Conservation (phyloP, 345 rosid genomes). For the Punica granatum region DNA sequence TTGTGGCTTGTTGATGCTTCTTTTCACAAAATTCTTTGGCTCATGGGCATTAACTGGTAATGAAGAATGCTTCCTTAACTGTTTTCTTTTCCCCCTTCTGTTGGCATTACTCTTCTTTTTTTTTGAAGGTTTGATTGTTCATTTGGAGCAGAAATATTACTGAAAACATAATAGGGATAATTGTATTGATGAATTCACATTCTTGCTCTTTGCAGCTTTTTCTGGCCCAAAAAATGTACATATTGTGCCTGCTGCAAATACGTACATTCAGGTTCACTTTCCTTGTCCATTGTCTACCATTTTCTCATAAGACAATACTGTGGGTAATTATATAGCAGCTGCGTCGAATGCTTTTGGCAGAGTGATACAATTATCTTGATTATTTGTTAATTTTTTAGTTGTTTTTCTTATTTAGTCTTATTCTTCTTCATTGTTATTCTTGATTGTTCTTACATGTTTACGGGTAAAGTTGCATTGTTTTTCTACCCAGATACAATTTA, state of each 20-base stretch:
- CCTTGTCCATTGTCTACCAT: neutral
- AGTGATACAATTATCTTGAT: no score
- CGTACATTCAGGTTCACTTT: conserved; percentile 68
- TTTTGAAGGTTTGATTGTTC: neutral
- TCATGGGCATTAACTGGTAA: conserved; percentile 75
- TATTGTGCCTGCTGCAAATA: conserved; percentile 75
- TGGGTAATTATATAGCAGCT: no score
- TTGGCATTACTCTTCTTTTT: neutral
- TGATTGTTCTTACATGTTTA: no score
- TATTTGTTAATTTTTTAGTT: neutral
- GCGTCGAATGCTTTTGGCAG: no score
- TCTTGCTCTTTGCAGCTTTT: conserved; percentile 49
- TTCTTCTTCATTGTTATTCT: no score
- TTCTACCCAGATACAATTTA: no score
- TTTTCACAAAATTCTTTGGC: conserved; percentile 62
- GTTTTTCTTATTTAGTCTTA: no score
- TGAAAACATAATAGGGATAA: neutral
- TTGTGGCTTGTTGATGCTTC: conserved; percentile 66
- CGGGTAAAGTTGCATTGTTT: no score
- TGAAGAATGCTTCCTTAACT: conserved; percentile 4
- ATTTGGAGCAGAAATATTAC: neutral
- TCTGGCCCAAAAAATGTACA: conserved; percentile 60
- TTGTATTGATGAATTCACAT: conserved; percentile 4
- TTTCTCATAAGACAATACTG: neutral
- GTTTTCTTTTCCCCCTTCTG: neutral